These are phyloP conservation scores for Cubamyces sp. DNA, from an alignment of 768 basidiomycete species.

Conservation along the genomic window DNA sequence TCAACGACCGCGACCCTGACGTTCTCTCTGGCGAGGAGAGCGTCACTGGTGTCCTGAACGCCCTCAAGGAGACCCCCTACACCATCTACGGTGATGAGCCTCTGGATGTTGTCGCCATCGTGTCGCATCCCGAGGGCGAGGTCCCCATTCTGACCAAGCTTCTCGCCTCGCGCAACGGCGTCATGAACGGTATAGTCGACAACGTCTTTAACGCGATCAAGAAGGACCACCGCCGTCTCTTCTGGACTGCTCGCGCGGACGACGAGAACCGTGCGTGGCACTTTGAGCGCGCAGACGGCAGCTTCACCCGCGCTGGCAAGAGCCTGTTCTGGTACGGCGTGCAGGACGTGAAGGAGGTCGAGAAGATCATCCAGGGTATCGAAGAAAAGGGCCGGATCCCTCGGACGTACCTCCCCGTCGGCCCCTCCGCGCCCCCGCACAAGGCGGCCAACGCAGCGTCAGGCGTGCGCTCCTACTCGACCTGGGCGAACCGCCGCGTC, in stretches of 20 bases:
- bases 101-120: conserved; percentile 92
- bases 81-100: conserved; percentile 99
- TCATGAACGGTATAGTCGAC: conserved; percentile 94
- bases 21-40: conserved; percentile 81
- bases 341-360: conserved; percentile 88
- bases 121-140: conserved; percentile 89
- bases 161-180: conserved; percentile 82
- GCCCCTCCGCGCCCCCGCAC: conserved; percentile 67
- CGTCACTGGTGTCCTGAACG: conserved; percentile 84
- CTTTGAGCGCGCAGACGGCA: conserved; percentile 97
- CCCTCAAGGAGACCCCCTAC: conserved; percentile 81
- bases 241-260: conserved; percentile 97
- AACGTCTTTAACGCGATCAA: conserved; percentile 97
- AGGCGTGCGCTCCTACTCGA: conserved; percentile 64
- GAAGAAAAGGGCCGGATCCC: conserved; percentile 84
- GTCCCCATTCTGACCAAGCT: conserved; percentile 92
- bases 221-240: conserved; percentile 90
- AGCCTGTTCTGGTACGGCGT: conserved; percentile 99
- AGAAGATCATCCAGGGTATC: conserved; percentile 73
- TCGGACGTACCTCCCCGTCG: conserved; percentile 88
- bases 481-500: conserved; percentile 49
- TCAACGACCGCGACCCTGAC: conserved; percentile 95
- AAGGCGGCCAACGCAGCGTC: conserved; percentile 38
- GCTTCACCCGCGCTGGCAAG: conserved; percentile 92
- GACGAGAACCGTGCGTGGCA: conserved; percentile 99